A percentile compares a stretch with the other conserved stretches of the same genome.
These are phyloP conservation scores for Cardiospermum halicacabum DNA, from an alignment of 345 rosid genomes.

Conservation along the genomic window DNA sequence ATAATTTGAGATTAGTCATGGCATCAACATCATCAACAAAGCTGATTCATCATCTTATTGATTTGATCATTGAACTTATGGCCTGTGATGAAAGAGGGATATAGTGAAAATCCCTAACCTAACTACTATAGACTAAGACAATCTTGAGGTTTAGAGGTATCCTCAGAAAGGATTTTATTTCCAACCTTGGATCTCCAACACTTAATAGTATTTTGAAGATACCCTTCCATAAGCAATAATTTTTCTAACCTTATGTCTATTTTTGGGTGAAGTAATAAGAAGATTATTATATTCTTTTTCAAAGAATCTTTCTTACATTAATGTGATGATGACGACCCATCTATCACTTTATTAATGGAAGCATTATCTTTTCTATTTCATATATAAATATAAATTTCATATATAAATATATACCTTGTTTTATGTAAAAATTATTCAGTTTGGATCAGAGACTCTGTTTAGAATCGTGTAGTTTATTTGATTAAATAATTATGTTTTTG, in stretches of 20 bases:
- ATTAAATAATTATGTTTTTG: not conserved
- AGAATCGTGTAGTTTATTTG: not conserved
- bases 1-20: no score
- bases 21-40: no score
- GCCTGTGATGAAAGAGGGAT: no score
- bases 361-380: not conserved
- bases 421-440: not conserved
- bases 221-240: not conserved
- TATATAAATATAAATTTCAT: not conserved
- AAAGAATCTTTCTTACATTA: not conserved
- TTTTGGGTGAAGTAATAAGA: not conserved
- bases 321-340: not conserved
- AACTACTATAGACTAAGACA: not conserved
- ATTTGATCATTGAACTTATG: no score
- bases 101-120: no score
- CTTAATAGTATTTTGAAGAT: not conserved
- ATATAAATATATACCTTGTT: not conserved
- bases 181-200: not conserved
- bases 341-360: not conserved
- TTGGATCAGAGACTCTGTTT: not conserved
- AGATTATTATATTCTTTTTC: not conserved
- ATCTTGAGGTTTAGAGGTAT: not conserved
- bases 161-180: not conserved
- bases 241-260: not conserved
- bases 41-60: no score